phyloP scores from a whole-genome alignment of 2,329 filamentous ascomycete species.

The Penicillium sp. region DNA sequence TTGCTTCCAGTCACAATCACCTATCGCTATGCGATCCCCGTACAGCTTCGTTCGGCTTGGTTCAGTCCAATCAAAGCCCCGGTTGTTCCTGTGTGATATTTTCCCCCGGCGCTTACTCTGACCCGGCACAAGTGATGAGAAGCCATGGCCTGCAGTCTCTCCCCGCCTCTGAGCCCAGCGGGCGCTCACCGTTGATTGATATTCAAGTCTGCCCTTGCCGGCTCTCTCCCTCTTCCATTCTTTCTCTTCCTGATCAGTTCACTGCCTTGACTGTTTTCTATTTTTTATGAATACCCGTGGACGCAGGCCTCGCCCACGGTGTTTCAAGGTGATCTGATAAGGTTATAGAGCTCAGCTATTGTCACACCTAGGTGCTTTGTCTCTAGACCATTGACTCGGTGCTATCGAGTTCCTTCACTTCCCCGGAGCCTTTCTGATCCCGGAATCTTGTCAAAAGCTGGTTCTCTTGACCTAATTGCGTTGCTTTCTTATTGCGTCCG shows the following conservation, averaged over 20 bases:
- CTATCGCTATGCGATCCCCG: slow-evolving; percentile 11
- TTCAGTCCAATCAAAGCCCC: slow-evolving; percentile 17
- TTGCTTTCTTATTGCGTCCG: slow-evolving; percentile 4
- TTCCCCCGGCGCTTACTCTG: slow-evolving; percentile 31
- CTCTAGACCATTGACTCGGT: slow-evolving; percentile 13
- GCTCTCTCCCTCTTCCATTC: slow-evolving; percentile 13
- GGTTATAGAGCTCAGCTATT: slow-evolving; percentile 17
- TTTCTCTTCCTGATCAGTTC: slow-evolving; percentile 20
- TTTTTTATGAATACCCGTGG: slow-evolving; percentile 22
- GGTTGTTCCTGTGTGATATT: slow-evolving; percentile 6
- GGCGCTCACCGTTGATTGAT: slow-evolving; percentile 26
- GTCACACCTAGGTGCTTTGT: slow-evolving; percentile 12
- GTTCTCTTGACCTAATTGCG: slow-evolving; percentile 29
- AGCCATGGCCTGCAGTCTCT: slow-evolving; percentile 19
- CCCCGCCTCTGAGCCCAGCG: slow-evolving; percentile 19
- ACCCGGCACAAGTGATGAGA: slow-evolving; percentile 20
- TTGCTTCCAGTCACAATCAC: slow-evolving; percentile 24
- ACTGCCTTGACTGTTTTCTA: slow-evolving; percentile 16
- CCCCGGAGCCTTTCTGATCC: slow-evolving; percentile 2
- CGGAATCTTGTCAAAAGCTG: slow-evolving; percentile 29
- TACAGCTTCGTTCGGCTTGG: background rate
- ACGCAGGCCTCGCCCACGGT: slow-evolving; percentile 31
- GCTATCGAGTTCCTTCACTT: slow-evolving; percentile 1
- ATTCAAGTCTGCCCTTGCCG: slow-evolving; percentile 25
- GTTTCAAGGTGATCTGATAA: slow-evolving; percentile 16